phyloP scores from a whole-genome alignment of 2,329 filamentous ascomycete genomes.

The Xylariaceae sp. region DNA sequence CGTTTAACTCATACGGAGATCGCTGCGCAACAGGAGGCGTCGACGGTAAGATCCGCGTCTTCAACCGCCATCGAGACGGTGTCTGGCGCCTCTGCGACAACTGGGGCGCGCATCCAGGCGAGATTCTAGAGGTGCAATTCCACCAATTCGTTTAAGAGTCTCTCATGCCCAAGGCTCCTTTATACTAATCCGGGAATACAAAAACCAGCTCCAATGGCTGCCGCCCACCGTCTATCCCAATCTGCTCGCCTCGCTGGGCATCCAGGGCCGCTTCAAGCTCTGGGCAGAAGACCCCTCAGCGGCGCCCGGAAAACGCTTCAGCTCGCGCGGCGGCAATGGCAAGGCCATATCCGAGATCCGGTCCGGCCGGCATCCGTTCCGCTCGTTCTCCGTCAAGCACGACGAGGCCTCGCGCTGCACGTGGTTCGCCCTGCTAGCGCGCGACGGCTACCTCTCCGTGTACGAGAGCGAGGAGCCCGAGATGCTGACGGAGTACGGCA shows the following conservation, averaged over 20 bases:
- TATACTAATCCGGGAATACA: conserved; percentile 18
- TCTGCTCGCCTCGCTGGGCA: conserved; percentile 79
- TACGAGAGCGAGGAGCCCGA: conserved; percentile 84
- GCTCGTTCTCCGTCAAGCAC: conserved; percentile 78
- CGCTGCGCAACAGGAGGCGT: conserved; percentile 87
- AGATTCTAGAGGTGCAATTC: conserved; percentile 72
- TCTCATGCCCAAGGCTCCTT: background rate
- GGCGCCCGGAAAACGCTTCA: conserved; percentile 75
- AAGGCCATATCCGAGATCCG: conserved; percentile 53
- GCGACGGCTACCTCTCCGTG: conserved; percentile 73
- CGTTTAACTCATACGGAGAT: conserved; percentile 89
- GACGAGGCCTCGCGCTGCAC: conserved; percentile 76
- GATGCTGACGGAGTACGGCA: conserved; percentile 68
- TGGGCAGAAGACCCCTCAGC: conserved; percentile 89
- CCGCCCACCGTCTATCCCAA: conserved; percentile 82
- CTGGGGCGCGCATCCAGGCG: conserved; percentile 85
- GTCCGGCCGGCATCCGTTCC: conserved; percentile 61
- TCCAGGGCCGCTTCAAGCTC: conserved; percentile 84
- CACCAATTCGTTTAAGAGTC: background rate
- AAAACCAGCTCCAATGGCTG: conserved; percentile 77
- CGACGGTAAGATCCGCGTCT: conserved; percentile 89
- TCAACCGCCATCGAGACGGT: conserved; percentile 73
- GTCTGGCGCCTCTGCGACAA: conserved; percentile 78
- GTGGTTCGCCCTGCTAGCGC: conserved; percentile 77
- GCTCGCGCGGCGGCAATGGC: conserved; percentile 45